A percentile compares a stretch with the other conserved stretches of the same genome.
phyloP scores from a whole-genome alignment of 257 asterid genomes.

The Gynochthodes officinalis region DNA sequence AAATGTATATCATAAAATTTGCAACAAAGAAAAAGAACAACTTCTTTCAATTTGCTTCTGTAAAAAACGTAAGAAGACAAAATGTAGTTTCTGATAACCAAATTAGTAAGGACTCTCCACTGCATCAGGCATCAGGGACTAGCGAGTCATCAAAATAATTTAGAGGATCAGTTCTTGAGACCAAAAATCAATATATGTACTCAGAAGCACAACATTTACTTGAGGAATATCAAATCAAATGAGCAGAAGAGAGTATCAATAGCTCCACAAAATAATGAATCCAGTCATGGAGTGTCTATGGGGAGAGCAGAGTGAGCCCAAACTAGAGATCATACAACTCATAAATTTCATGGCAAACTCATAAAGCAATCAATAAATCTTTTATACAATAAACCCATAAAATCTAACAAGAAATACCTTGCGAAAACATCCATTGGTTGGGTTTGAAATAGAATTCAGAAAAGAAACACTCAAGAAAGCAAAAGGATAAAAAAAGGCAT shows the following conservation, averaged over 20 bases:
- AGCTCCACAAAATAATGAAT: background rate
- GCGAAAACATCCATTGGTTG: background rate
- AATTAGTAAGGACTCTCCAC: background rate
- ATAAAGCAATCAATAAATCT: background rate
- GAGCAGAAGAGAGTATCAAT: background rate
- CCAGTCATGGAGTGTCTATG: background rate
- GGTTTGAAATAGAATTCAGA: constrained; percentile 19
- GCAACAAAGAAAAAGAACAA: background rate
- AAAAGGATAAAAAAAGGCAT: constrained; percentile 18
- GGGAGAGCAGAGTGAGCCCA: background rate
- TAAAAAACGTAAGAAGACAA: background rate
- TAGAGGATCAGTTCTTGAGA: background rate
- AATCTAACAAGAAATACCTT: background rate
- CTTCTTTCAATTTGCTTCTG: background rate
- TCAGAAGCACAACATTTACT: background rate
- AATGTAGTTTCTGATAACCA: background rate
- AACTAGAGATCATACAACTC: background rate
- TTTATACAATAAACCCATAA: background rate
- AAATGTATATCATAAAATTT: background rate
- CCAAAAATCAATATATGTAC: background rate
- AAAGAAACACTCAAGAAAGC: constrained; percentile 13
- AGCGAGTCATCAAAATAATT: background rate
- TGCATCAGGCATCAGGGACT: background rate
- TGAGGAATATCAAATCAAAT: background rate
- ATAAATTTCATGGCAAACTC: background rate